Conservation (phyloP, 106 monocot species). For the Alisma plantagoaquatica region DNA sequence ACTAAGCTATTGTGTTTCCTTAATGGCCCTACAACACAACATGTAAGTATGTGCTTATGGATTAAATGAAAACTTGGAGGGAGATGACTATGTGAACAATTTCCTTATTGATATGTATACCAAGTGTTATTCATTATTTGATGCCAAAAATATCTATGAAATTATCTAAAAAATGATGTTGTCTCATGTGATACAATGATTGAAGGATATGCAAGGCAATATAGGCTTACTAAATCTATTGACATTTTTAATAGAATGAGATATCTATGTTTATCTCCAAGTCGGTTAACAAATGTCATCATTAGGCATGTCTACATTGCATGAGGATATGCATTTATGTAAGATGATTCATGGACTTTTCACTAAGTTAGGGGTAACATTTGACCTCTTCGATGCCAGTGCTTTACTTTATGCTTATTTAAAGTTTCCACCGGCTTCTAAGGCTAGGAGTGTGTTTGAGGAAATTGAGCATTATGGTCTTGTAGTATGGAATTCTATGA, state of each 20-base stretch:
- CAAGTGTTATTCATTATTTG: conserved; percentile 47
- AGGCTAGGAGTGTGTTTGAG: conserved; percentile 65
- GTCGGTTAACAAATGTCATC: conserved; percentile 51
- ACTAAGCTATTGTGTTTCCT: conserved; percentile 57
- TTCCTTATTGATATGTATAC: conserved; percentile 83
- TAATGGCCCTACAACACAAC: conserved; percentile 40
- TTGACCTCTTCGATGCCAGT: conserved; percentile 52
- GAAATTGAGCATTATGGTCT: conserved; percentile 60
- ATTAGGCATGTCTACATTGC: conserved; percentile 48
- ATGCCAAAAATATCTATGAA: conserved; percentile 51
- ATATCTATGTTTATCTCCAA: conserved; percentile 27
- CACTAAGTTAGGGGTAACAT: conserved; percentile 34
- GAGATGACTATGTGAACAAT: conserved; percentile 69
- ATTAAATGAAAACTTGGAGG: conserved; percentile 50
- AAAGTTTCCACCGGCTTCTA: conserved; percentile 49
- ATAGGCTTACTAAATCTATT: conserved; percentile 29
- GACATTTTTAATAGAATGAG: conserved; percentile 59
- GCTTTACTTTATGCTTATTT: conserved; percentile 83
- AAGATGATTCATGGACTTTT: conserved; percentile 60
- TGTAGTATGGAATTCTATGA: conserved; percentile 88
- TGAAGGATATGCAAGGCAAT: conserved; percentile 60
- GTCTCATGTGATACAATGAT: conserved; percentile 87
- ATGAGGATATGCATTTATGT: conserved; percentile 32
- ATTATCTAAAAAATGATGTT: conserved; percentile 30
- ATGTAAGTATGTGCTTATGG: conserved; percentile 56